Percentiles rank a stretch among this genome's conserved stretches.
These are phyloP conservation scores for Phytopythium chamaehyphon DNA, from an alignment of 352 stramenopile genomes.

Conservation along the genomic window DNA sequence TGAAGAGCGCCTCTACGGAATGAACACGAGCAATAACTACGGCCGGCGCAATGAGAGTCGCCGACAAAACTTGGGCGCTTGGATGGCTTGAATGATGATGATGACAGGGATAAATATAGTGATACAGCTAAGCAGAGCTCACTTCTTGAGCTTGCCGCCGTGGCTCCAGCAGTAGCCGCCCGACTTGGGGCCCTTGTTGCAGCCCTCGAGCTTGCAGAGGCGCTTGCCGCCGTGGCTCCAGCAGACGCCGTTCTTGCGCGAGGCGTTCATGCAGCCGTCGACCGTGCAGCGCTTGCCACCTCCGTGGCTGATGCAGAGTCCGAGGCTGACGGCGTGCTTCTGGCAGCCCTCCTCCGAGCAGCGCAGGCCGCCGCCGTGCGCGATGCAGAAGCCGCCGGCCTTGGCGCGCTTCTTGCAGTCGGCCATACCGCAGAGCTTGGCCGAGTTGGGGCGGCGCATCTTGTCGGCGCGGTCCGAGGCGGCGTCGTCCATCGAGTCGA, in stretches of 20 bases:
- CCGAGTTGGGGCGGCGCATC: slow-evolving; percentile 45
- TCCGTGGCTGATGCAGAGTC: slow-evolving; percentile 83
- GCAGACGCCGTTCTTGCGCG: slow-evolving; percentile 78
- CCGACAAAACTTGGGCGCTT: background rate
- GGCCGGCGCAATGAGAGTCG: too few relatives aligned
- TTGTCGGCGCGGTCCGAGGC: slow-evolving; percentile 30
- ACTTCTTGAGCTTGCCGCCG: slow-evolving; percentile 83
- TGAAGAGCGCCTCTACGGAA: too few relatives aligned
- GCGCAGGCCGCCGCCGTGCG: slow-evolving; percentile 68
- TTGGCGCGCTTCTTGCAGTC: slow-evolving; percentile 80
- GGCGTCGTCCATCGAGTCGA: slow-evolving; percentile 6
- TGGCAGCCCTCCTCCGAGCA: slow-evolving; percentile 68
- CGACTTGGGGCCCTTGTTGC: slow-evolving; percentile 79
- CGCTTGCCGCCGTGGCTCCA: slow-evolving; percentile 80
- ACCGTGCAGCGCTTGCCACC: slow-evolving; percentile 77
- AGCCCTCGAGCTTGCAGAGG: slow-evolving; percentile 72
- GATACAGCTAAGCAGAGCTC: slow-evolving; percentile 14
- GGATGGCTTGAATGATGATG: background rate
- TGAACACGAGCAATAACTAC: too few relatives aligned
- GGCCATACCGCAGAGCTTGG: slow-evolving; percentile 74
- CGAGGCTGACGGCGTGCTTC: slow-evolving; percentile 80
- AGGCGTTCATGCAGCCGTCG: slow-evolving; percentile 72
- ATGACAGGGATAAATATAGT: slow-evolving; percentile 38
- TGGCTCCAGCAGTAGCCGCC: slow-evolving; percentile 84
- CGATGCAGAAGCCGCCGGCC: slow-evolving; percentile 75